phyloP scores from a whole-genome alignment of 2,329 filamentous ascomycete genomes.

The Xylaria sp. region DNA sequence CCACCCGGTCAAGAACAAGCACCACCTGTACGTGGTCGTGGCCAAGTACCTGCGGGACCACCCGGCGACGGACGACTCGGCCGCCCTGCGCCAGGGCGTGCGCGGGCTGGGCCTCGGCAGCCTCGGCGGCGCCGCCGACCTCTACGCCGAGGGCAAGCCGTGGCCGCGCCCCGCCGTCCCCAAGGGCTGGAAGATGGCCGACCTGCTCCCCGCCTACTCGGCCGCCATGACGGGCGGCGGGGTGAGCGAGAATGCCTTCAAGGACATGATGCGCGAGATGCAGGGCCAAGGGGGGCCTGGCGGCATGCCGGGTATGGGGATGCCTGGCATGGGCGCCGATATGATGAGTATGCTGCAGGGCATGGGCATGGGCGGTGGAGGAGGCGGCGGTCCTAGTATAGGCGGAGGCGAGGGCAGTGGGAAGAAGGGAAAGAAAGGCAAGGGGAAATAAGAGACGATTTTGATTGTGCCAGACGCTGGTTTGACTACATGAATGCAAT shows the following conservation, averaged over 20 bases:
- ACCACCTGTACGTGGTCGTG: constrained; percentile 85
- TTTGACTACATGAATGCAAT: background rate
- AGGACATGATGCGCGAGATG: constrained; percentile 98
- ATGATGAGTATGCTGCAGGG: constrained; percentile 39
- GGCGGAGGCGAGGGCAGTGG: constrained; percentile 35
- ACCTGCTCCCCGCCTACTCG: constrained; percentile 83
- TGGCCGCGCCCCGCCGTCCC: constrained; percentile 78
- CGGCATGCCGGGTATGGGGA: constrained; percentile 37
- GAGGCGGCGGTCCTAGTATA: constrained; percentile 31
- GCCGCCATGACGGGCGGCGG: constrained; percentile 91
- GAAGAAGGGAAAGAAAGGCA: constrained; percentile 58
- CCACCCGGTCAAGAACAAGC: constrained; percentile 71
- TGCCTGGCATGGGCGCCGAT: constrained; percentile 37
- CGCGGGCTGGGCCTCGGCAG: constrained; percentile 51
- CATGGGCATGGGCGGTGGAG: constrained; percentile 34
- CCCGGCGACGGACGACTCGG: constrained; percentile 73
- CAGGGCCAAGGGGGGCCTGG: constrained; percentile 52
- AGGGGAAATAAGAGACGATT: constrained; percentile 45
- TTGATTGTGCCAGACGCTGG: background rate
- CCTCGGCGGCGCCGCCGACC: constrained; percentile 70
- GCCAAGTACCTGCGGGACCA: constrained; percentile 76
- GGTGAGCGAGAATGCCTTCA: constrained; percentile 90
- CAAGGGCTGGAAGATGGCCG: constrained; percentile 87
- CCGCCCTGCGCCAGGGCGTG: constrained; percentile 63
- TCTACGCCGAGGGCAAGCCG: constrained; percentile 67